Conservation (phyloP, 2,329 filamentous ascomycete species). For the Aspergillus jensenii region DNA sequence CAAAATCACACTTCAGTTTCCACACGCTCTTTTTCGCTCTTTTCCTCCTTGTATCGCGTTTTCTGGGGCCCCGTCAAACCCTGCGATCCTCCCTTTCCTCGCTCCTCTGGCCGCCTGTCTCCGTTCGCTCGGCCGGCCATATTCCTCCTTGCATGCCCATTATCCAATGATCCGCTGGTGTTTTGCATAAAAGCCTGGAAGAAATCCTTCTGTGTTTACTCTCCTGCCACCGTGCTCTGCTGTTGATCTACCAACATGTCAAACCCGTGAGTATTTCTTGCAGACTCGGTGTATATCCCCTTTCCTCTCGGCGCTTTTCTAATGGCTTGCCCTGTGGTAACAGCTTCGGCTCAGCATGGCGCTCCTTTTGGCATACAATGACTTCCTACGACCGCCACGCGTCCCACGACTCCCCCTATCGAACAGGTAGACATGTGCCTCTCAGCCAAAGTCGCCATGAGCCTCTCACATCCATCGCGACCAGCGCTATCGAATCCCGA, state of each 20-base stretch:
- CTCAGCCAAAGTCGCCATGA: slow-evolving; percentile 78
- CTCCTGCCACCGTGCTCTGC: not conserved
- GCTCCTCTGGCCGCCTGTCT: slow-evolving; percentile 13
- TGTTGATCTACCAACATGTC: slow-evolving; percentile 18
- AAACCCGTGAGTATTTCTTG: slow-evolving; percentile 21
- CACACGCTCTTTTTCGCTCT: slow-evolving; percentile 13
- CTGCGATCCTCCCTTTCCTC: slow-evolving; percentile 13
- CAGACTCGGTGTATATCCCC: not conserved
- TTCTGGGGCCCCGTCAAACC: not conserved
- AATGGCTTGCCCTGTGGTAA: slow-evolving; percentile 3
- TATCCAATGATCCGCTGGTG: slow-evolving; percentile 18
- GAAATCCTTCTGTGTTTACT: slow-evolving; percentile 7
- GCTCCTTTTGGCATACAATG: slow-evolving; percentile 94
- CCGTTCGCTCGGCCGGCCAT: not conserved
- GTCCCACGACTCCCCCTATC: slow-evolving; percentile 87
- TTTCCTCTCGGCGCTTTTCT: not conserved
- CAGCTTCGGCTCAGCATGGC: slow-evolving; percentile 71
- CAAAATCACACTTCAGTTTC: not conserved
- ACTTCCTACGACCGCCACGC: slow-evolving; percentile 81
- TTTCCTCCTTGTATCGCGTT: slow-evolving; percentile 8
- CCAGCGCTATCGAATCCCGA: slow-evolving; percentile 80
- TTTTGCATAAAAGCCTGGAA: slow-evolving; percentile 11
- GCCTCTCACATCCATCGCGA: slow-evolving; percentile 83
- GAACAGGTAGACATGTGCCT: slow-evolving; percentile 85
- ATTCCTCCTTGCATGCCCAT: slow-evolving; percentile 5